Conservation (phyloP, 129 eudicot species). For the Helichrysum umbraculigerum region DNA sequence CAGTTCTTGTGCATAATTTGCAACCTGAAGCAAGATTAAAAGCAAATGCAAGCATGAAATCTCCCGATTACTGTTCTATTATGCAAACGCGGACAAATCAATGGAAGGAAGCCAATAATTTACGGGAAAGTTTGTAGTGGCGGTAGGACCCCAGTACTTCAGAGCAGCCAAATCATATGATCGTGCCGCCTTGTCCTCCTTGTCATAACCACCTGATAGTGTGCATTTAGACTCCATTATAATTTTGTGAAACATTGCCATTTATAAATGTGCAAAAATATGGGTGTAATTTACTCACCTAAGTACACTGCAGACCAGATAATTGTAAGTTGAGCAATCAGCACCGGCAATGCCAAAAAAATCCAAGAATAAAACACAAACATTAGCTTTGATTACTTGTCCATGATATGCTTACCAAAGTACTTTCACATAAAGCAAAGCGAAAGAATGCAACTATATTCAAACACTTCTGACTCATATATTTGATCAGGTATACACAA, state of each 20-base stretch:
- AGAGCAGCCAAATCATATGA: slow-evolving; percentile 93
- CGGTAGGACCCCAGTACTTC: slow-evolving; percentile 92
- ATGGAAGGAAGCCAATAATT: slow-evolving; percentile 1
- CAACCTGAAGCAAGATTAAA: slow-evolving; percentile 40
- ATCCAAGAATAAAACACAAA: slow-evolving; percentile 12
- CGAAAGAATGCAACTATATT: slow-evolving; percentile 20
- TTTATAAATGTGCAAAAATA: background rate
- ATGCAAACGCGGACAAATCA: background rate
- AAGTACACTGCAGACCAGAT: slow-evolving; percentile 54
- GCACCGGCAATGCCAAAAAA: slow-evolving; percentile 28
- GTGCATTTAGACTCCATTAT: background rate
- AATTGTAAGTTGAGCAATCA: slow-evolving; percentile 15
- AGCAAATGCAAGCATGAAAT: background rate
- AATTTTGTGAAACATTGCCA: background rate
- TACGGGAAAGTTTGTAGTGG: slow-evolving; percentile 97
- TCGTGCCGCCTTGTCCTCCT: slow-evolving; percentile 95
- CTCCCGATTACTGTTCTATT: background rate
- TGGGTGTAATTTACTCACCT: slow-evolving; percentile 45
- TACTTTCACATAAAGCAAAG: slow-evolving; percentile 35
- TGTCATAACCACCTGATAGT: slow-evolving; percentile 83
- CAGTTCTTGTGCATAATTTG: slow-evolving; percentile 65
- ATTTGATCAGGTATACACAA: slow-evolving; percentile 10
- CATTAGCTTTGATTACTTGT: slow-evolving; percentile 29
- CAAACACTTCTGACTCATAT: slow-evolving; percentile 26
- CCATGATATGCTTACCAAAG: slow-evolving; percentile 27